A percentile compares a stretch with the other conserved stretches of the same genome.
Evolutionary conservation across 2,329 filamentous ascomycete species (phyloP).

Genomic region (Diaporthe sp.): DNA sequence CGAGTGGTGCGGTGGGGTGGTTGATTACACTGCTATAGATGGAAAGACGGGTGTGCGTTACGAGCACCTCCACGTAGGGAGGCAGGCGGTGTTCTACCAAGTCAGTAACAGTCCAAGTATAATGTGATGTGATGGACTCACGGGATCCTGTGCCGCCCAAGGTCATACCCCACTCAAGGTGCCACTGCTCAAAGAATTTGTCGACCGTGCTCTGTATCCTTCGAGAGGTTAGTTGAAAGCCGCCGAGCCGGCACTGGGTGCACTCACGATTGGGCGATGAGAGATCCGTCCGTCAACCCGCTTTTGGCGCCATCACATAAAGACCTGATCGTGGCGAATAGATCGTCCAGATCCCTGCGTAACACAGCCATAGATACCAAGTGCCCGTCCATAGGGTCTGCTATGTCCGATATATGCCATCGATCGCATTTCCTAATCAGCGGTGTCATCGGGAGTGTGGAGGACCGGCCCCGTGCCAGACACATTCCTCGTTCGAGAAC

Average conservation of each 20-base stretch:
- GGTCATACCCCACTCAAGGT: slow-evolving; percentile 68
- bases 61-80: slow-evolving; percentile 80
- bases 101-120: not conserved
- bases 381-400: slow-evolving; percentile 76
- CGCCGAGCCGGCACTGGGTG: fast-evolving
- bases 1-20: slow-evolving; percentile 75
- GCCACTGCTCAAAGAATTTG: slow-evolving; percentile 74
- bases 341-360: slow-evolving; percentile 69
- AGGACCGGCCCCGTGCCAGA: slow-evolving; percentile 74
- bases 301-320: slow-evolving; percentile 69
- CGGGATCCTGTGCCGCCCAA: slow-evolving; percentile 64
- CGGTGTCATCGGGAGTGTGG: slow-evolving; percentile 74
- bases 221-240: slow-evolving; percentile 38
- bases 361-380: slow-evolving; percentile 78
- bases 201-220: slow-evolving; percentile 71
- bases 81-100: slow-evolving; percentile 65
- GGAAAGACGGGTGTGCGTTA: slow-evolving; percentile 78
- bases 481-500: slow-evolving; percentile 80
- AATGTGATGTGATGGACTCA: slow-evolving; percentile 41
- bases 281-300: slow-evolving; percentile 58
- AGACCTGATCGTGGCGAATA: slow-evolving; percentile 67
- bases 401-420: slow-evolving; percentile 73
- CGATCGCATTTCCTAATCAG: slow-evolving; percentile 74
- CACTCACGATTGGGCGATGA: slow-evolving; percentile 63
- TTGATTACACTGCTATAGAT: slow-evolving; percentile 81